Base-by-base conservation (phyloP, 139 green algal species). In the Chlorella sp. region DNA sequence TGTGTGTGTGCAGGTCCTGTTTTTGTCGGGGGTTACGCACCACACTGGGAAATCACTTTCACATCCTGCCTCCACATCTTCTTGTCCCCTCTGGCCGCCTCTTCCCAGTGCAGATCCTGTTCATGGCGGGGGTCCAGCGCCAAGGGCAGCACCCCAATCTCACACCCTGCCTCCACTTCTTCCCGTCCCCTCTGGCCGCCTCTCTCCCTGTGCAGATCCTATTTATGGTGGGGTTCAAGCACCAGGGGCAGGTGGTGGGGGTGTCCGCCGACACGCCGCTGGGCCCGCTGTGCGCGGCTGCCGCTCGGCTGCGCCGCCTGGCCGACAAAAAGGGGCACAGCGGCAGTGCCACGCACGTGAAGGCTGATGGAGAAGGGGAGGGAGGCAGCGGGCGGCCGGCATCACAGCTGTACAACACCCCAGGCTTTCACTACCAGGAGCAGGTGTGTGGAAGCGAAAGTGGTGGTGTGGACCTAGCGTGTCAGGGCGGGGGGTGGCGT, bases 341-440 rank as follows among this genome's bases (percentile, higher is more conserved):
- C 71, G 82, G 90, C 37, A 28, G 18, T 1, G 71, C 83, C 24
- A 77, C 68, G 32, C 28, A 69, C 0, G 34, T 81, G 64, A 22
- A 77, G 85, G 42, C 86, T 15, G 91, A 89, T 64, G 87, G 85
- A 39, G 88, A 87, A 42, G 87, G 85, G 39, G 48, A 57, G 1
- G 42, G 28, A 53, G 73, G 86, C 83, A 83, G 78, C 37, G 78
- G 1, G 24, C 68, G 76, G 9, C 80, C 79, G 14, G 34, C 68
- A 1, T 90, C 71, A 16, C 88, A 79, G 1, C 86, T 79, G 2
- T 90, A 86, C 30, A 87, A 83, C 61, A 90, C 81, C 19, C 86
- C 86, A 0, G 89, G 91, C 5, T 93, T 92, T 69, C 87, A 30
- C 28, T 91, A 92, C 39, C 91, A 94, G 86, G 80, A 92, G 53